phyloP scores from a whole-genome alignment of 164 flowering plant genomes.

The Aristolochia fimbriata region DNA sequence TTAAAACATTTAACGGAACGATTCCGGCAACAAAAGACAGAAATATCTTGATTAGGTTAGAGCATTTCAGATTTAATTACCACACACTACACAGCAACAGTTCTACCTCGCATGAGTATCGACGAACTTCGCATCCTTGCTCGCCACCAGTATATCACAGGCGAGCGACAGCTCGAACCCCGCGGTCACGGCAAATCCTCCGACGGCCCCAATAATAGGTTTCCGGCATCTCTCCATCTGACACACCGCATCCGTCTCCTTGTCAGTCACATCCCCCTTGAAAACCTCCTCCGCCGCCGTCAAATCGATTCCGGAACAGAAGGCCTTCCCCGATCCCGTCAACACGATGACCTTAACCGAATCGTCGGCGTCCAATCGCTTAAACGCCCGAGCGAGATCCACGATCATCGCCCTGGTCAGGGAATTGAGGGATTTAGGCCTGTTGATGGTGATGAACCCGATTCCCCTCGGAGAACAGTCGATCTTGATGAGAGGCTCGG shows the following conservation, averaged over 20 bases:
- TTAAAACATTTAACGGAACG: too few relatives aligned
- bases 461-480: conserved; percentile 42
- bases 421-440: conserved; percentile 76
- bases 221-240: conserved; percentile 86
- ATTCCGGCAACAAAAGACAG: too few relatives aligned
- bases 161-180: conserved; percentile 90
- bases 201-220: conserved; percentile 77
- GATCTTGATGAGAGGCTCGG: conserved; percentile 39
- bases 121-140: conserved; percentile 68
- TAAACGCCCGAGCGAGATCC: conserved; percentile 57
- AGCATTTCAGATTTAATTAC: too few relatives aligned
- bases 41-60: too few relatives aligned
- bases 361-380: conserved; percentile 44
- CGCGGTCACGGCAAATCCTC: conserved; percentile 86
- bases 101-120: conserved; percentile 78
- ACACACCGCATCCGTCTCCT: conserved; percentile 54
- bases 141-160: conserved; percentile 71
- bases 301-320: conserved; percentile 86
- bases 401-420: conserved; percentile 59
- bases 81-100: too few relatives aligned
- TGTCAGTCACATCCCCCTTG: conserved; percentile 80
- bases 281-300: conserved; percentile 88
- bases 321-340: conserved; percentile 71
- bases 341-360: conserved; percentile 60
- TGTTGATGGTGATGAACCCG: conserved; percentile 64